phyloP scores from a whole-genome alignment of 805 yeast genomes.

The Metschnikowia similis region DNA sequence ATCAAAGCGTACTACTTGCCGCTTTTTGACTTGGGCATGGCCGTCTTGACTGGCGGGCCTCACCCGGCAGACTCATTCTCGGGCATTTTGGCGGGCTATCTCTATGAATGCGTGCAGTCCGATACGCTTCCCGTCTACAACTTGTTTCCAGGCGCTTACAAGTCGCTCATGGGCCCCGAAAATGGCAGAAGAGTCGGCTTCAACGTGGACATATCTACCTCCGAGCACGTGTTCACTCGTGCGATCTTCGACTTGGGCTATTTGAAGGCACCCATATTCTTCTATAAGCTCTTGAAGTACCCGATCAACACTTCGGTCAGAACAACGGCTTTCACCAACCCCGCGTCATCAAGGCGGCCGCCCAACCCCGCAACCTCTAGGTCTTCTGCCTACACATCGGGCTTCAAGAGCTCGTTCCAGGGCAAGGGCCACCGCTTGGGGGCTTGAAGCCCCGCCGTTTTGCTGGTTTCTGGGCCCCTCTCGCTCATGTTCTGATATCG shows the following conservation, averaged over 20 bases:
- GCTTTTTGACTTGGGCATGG: slow-evolving; percentile 29
- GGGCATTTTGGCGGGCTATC: slow-evolving; percentile 55
- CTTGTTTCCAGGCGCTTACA: slow-evolving; percentile 30
- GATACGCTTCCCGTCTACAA: slow-evolving; percentile 43
- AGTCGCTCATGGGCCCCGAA: slow-evolving; percentile 2
- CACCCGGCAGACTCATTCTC: slow-evolving; percentile 37
- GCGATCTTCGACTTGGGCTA: slow-evolving; percentile 50
- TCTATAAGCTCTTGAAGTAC: slow-evolving; percentile 29
- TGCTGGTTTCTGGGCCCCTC: no score
- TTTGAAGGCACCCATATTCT: slow-evolving; percentile 50
- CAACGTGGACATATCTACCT: slow-evolving; percentile 11
- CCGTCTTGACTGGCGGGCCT: slow-evolving; percentile 40
- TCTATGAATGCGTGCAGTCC: slow-evolving; percentile 61
- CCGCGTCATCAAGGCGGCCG: slow-evolving; percentile 2
- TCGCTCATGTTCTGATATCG: no score
- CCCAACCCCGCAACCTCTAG: slow-evolving; percentile 1
- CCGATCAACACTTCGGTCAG: slow-evolving; percentile 25
- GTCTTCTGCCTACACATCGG: slow-evolving; percentile 3
- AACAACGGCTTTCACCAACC: slow-evolving; percentile 25
- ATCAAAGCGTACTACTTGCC: slow-evolving; percentile 56
- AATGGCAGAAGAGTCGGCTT: slow-evolving; percentile 28
- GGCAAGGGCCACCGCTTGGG: slow-evolving; percentile 39
- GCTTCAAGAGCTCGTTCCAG: slow-evolving; percentile 17
- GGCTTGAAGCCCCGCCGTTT: background rate
- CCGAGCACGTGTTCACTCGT: slow-evolving; percentile 13